These are phyloP conservation scores for Choiromyces venosus DNA, from an alignment of 495 filamentous ascomycete genomes.

Conservation along the genomic window DNA sequence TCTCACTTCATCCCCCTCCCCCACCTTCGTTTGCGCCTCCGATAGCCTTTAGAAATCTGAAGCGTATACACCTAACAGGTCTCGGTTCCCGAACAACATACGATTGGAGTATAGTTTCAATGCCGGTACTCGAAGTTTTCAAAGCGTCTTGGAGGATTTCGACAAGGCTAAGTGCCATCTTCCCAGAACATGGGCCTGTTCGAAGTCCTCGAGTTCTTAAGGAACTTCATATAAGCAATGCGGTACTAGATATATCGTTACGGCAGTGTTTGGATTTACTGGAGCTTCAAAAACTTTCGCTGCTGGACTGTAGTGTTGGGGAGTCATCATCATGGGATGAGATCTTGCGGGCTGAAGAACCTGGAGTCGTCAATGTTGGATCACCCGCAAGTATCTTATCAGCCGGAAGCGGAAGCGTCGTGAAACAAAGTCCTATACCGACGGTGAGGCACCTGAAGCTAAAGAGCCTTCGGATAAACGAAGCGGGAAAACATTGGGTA, in stretches of 20 bases:
- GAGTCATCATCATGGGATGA: neutral
- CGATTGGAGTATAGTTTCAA: neutral
- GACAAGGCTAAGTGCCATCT: neutral
- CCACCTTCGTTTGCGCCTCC: neutral
- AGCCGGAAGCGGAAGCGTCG: neutral
- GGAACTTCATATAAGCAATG: neutral
- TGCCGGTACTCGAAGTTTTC: neutral
- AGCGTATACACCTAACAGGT: neutral
- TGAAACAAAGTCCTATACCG: neutral
- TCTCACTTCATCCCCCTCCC: slow-evolving; percentile 3
- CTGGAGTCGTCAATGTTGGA: neutral
- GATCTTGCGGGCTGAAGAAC: neutral
- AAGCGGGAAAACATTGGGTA: slow-evolving; percentile 21
- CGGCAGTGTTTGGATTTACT: neutral
- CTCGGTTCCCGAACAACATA: neutral
- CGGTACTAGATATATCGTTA: neutral
- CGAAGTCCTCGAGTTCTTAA: neutral
- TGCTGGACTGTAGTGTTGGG: neutral
- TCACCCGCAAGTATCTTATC: neutral
- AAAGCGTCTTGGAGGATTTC: neutral
- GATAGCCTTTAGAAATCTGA: slow-evolving; percentile 4
- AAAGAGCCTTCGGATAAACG: slow-evolving; percentile 32
- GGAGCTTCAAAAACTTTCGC: neutral
- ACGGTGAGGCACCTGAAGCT: slow-evolving; percentile 1
- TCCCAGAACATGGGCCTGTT: neutral